Conservation (phyloP, 495 filamentous ascomycete species). For the Penicillium coprophilum region DNA sequence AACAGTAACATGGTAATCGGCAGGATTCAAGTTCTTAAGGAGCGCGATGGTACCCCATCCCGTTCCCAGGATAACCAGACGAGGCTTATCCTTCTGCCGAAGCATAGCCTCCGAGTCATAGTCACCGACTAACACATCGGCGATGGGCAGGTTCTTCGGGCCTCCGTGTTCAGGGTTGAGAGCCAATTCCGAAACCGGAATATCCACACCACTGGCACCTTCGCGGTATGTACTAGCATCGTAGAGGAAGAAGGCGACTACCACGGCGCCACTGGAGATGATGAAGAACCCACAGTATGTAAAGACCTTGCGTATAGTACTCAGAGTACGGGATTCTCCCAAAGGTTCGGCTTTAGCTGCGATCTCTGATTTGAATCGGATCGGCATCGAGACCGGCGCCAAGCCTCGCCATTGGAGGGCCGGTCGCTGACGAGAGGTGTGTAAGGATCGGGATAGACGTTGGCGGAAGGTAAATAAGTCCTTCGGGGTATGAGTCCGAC, state of each 20-base stretch:
- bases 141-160: conserved; percentile 94
- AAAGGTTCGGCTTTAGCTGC: conserved; percentile 12
- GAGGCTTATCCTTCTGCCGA: conserved; percentile 78
- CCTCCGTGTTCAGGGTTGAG: conserved; percentile 80
- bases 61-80: conserved; percentile 86
- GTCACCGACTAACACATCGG: conserved; percentile 82
- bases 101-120: conserved; percentile 69
- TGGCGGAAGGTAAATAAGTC: conserved; percentile 10
- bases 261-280: conserved; percentile 49
- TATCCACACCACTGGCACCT: conserved; percentile 60
- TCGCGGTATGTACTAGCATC: conserved; percentile 89
- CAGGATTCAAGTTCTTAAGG: conserved; percentile 84
- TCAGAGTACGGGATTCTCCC: conserved; percentile 18
- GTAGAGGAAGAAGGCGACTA: conserved; percentile 89
- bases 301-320: conserved; percentile 46
- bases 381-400: conserved; percentile 17
- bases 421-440: conserved; percentile 26
- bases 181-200: conserved; percentile 79
- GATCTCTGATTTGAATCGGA: conserved; percentile 35
- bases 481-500: conserved; percentile 24
- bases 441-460: conserved; percentile 23
- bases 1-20: conserved; percentile 91
- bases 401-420: conserved; percentile 30
- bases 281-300: conserved; percentile 61
- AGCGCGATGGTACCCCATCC: conserved; percentile 95